These are phyloP conservation scores for Trametes maxima DNA, from an alignment of 768 basidiomycete species.

Conservation along the genomic window DNA sequence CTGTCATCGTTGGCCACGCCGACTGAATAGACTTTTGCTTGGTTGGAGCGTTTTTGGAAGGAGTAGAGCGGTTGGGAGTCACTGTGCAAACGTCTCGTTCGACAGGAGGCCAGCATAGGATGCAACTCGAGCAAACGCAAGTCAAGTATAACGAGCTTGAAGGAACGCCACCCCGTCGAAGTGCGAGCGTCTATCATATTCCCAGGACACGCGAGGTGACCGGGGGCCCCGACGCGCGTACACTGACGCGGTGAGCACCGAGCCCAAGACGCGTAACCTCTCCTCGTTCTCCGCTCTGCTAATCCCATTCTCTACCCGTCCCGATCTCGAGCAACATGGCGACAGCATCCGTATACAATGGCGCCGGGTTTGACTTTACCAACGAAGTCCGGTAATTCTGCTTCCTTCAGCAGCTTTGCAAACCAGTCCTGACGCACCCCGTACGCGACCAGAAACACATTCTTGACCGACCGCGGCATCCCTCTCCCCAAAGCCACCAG, in stretches of 20 bases:
- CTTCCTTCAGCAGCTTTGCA: not conserved
- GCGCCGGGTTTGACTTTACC: slow-evolving; percentile 76
- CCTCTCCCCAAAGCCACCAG: slow-evolving; percentile 83
- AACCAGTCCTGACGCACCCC: not conserved
- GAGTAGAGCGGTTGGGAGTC: too few species aligned
- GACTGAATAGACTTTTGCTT: too few species aligned
- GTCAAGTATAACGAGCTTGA: too few species aligned
- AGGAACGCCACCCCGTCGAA: too few species aligned
- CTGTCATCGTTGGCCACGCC: too few species aligned
- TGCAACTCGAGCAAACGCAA: too few species aligned
- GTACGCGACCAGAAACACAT: slow-evolving; percentile 60
- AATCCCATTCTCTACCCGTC: not conserved
- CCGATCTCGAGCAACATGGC: slow-evolving; percentile 41
- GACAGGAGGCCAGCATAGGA: too few species aligned
- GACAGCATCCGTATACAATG: slow-evolving; percentile 47
- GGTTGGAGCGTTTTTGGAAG: too few species aligned
- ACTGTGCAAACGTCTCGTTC: too few species aligned
- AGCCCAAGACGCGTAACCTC: slow-evolving; percentile 15
- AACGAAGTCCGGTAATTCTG: slow-evolving; percentile 64
- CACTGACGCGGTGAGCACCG: slow-evolving; percentile 23
- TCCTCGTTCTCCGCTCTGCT: slow-evolving; percentile 2
- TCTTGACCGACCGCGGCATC: slow-evolving; percentile 68
- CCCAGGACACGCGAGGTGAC: slow-evolving; percentile 1
- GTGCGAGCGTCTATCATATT: not conserved
- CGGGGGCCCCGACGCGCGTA: slow-evolving; percentile 19